These are phyloP conservation scores for Skeletonema potamos DNA, from an alignment of 108 stramenopile genomes.

Conservation along the genomic window DNA sequence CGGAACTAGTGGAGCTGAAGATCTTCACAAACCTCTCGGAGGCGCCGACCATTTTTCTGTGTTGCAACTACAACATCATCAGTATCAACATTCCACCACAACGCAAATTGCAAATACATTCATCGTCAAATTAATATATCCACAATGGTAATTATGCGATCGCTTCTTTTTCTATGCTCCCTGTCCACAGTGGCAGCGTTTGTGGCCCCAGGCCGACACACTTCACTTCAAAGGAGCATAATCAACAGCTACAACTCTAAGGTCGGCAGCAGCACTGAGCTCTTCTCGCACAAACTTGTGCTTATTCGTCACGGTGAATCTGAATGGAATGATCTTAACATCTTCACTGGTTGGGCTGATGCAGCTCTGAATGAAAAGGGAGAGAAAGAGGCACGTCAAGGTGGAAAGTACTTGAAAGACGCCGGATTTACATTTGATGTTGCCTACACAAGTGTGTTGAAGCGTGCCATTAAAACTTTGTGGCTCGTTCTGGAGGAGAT, in stretches of 20 bases:
- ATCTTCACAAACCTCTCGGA: not conserved
- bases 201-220: not conserved
- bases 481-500: conserved; percentile 82
- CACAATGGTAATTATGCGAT: not conserved
- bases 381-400: conserved; percentile 78
- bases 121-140: not conserved
- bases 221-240: not conserved
- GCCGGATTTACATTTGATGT: conserved; percentile 81
- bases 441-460: conserved; percentile 96
- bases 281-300: conserved; percentile 39
- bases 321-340: conserved; percentile 92
- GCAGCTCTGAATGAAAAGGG: conserved; percentile 89
- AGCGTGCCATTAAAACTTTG: conserved; percentile 92
- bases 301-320: conserved; percentile 96
- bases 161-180: not conserved
- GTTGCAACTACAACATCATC: not conserved
- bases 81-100: not conserved
- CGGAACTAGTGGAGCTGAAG: not conserved
- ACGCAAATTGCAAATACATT: not conserved
- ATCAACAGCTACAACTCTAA: not conserved
- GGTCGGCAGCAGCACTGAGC: not conserved
- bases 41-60: not conserved
- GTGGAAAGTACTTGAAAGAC: conserved; percentile 78
- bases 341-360: conserved; percentile 94
- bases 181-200: not conserved